These are phyloP conservation scores for Pseudogymnoascus sp. DNA, from an alignment of 2,329 filamentous ascomycete genomes.

Conservation along the genomic window DNA sequence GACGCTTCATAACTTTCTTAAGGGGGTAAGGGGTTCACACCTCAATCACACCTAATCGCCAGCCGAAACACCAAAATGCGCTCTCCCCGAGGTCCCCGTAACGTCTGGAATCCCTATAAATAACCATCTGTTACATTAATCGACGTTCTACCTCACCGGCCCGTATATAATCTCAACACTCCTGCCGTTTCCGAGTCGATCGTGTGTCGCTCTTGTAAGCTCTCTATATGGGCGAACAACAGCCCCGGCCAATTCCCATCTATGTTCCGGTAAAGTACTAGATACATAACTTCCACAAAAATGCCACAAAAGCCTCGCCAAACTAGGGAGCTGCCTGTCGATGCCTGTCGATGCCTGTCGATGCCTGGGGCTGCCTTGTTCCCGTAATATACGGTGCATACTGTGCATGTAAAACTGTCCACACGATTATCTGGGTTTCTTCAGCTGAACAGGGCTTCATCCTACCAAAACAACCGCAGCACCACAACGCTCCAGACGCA, in stretches of 20 bases:
- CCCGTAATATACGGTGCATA: neutral
- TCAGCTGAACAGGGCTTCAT: neutral
- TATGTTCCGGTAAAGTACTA: neutral
- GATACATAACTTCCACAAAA: neutral
- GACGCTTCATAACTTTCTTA: neutral
- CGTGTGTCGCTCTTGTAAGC: neutral
- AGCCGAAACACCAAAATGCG: neutral
- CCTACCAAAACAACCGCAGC: neutral
- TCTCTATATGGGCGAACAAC: neutral
- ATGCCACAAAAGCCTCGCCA: constrained; percentile 1
- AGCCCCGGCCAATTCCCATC: neutral
- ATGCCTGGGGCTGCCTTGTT: neutral
- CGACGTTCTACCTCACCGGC: neutral
- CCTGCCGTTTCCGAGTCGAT: neutral
- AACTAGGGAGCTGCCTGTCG: neutral
- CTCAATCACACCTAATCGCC: neutral
- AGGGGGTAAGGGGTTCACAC: neutral
- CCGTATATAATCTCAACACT: neutral
- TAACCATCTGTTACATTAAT: neutral
- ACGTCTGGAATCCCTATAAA: constrained; percentile 3
- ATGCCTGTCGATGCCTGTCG: too few relatives aligned
- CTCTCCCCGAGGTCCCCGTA: neutral
- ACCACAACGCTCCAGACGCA: neutral
- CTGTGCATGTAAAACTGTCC: neutral
- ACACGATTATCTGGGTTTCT: neutral